Evolutionary conservation across 2,329 filamentous ascomycete genomes (phyloP).

Genomic region (Cladobotryum protrusum): DNA sequence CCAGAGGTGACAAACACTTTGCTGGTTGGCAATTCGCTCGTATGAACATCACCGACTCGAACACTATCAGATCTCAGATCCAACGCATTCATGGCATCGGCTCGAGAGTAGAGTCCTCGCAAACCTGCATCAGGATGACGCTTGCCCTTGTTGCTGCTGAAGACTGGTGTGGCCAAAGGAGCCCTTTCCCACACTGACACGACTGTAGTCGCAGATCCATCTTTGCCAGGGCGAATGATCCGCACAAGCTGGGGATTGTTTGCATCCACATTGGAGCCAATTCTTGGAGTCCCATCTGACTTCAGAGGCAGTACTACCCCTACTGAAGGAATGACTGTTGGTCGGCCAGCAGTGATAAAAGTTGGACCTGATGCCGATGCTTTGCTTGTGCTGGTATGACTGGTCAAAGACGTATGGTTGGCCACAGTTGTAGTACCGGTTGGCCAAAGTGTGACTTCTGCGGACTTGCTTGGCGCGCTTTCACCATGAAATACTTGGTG

Average conservation of each 20-base stretch:
- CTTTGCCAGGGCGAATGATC: conserved; percentile 18
- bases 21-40: neutral
- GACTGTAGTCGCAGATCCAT: conserved; percentile 16
- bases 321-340: neutral
- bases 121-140: neutral
- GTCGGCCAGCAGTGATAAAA: neutral
- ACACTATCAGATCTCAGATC: neutral
- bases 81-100: neutral
- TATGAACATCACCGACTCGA: neutral
- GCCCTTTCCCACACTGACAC: conserved; percentile 13
- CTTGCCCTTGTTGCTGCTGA: neutral
- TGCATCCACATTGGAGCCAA: neutral
- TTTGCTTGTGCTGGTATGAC: neutral
- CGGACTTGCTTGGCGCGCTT: neutral
- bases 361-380: neutral
- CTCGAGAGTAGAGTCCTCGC: neutral
- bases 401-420: neutral
- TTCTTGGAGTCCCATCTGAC: neutral
- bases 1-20: neutral
- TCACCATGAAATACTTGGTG: neutral
- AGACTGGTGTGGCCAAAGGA: conserved; percentile 9
- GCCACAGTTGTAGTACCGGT: neutral
- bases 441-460: conserved; percentile 8
- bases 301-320: neutral
- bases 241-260: conserved; percentile 16